Percentiles rank a stretch among this genome's conserved stretches.
Evolutionary conservation across 2,329 filamentous ascomycete genomes (phyloP).

Genomic region (Calycina marina): DNA sequence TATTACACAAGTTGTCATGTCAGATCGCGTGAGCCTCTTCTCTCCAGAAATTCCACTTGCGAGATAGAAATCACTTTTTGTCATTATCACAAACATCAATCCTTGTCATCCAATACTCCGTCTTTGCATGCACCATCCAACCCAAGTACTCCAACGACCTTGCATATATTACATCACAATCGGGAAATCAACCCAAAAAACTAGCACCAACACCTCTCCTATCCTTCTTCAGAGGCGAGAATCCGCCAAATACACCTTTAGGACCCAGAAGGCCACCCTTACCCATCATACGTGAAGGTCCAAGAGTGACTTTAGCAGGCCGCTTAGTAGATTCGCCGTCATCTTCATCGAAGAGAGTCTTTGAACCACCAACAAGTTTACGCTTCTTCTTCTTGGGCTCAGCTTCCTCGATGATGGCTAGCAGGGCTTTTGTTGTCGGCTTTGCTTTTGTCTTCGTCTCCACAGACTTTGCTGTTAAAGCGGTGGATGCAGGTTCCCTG

Average conservation of each 20-base stretch:
- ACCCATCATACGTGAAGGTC: constrained; percentile 16
- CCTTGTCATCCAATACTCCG: no score
- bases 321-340: constrained; percentile 35
- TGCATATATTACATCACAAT: no score
- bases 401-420: constrained; percentile 18
- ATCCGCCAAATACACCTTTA: constrained; percentile 35
- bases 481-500: constrained; percentile 17
- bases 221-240: constrained; percentile 62
- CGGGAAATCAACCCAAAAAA: constrained; percentile 27
- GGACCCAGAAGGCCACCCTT: constrained; percentile 19
- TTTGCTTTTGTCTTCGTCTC: constrained; percentile 2
- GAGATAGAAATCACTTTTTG: no score
- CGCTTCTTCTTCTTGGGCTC: constrained; percentile 49
- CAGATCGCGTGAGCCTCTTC: no score
- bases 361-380: constrained; percentile 49
- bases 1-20: no score
- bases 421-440: constrained; percentile 9
- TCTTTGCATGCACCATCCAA: neutral
- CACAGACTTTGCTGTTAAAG: constrained; percentile 5
- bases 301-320: constrained; percentile 23
- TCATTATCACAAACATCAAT: no score
- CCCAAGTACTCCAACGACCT: neutral
- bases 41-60: no score
- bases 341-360: constrained; percentile 58
- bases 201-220: constrained; percentile 46